Evolutionary conservation across 2,329 filamentous ascomycete species (phyloP), one percentile per base, ranked within the genome.

Genomic region (Botryotinia calthae): DNA sequence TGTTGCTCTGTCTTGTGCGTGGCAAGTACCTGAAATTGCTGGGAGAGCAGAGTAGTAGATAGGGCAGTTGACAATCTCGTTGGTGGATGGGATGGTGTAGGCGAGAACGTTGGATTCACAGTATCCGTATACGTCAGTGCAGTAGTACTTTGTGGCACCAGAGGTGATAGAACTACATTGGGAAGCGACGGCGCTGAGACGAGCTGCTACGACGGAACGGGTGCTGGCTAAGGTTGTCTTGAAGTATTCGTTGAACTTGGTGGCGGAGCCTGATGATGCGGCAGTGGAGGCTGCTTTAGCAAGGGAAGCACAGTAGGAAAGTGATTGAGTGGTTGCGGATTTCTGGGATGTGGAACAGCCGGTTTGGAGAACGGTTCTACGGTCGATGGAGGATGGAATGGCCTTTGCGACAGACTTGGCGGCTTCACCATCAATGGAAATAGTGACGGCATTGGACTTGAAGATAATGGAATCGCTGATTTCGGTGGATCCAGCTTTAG

Each of bases 1-100:
- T 18, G 86, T 90, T 4, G 87, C 88, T 82, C 90, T 88, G 78
- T 91, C 90, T 81, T 92, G 90, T 3, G 78, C 85, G 79, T 91
- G 88, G 83, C 90, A 93, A 1, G 79, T 81, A 14, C 76, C 77
- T 14, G 85, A 82, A 44, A 88, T 73, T 2, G 84, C 83, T 0
- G 87, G 83, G 14, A 92, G 84, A 20, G 80, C 82, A 62, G 79
- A 85, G 83, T 89, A 92, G 82, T 86, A 90, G 31, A 88, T 80
- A 22, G 85, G 83, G 82, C 90, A 92, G 82, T 90, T 90, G 72
- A 86, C 87, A 80, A 91, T 87, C 79, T 85, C 82, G 80, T 86
- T 86, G 42, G 77, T 78, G 2, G 83, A 82, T 0, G 88, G 87
- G 7, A 89, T 81, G 0, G 89, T 90, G 80, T 90, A 92, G 1